These are phyloP conservation scores for Trifolium fragiferum DNA, from an alignment of 306 rosid species.

Conservation along the genomic window DNA sequence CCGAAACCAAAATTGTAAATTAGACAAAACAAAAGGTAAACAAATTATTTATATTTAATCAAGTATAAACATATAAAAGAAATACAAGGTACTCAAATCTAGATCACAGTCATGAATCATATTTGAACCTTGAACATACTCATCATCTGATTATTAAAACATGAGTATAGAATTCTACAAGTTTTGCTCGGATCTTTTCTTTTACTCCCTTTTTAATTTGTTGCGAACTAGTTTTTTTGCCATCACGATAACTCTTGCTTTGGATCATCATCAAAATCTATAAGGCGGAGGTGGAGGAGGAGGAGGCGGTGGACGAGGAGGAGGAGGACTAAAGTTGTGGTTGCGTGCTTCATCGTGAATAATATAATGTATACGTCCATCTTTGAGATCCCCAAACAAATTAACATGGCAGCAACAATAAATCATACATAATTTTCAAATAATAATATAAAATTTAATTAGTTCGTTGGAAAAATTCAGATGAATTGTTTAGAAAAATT, in stretches of 20 bases:
- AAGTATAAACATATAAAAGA: too few relatives aligned
- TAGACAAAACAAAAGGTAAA: too few relatives aligned
- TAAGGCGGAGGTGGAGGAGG: background rate
- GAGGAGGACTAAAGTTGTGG: background rate
- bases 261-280: background rate
- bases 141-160: too few relatives aligned
- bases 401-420: background rate
- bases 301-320: background rate
- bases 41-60: too few relatives aligned
- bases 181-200: background rate
- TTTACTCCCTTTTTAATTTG: background rate
- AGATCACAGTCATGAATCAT: too few relatives aligned
- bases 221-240: background rate
- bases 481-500: too few relatives aligned
- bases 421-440: background rate
- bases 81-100: too few relatives aligned
- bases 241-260: background rate
- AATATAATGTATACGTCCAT: background rate
- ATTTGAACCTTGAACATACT: too few relatives aligned
- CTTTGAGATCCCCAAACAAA: background rate
- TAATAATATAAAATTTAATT: too few relatives aligned
- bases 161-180: background rate
- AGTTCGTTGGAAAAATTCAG: too few relatives aligned
- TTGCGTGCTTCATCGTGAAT: background rate
- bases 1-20: too few relatives aligned